Base-by-base conservation (phyloP, 176 grass and related monocot genomes). In the Alloteropsis semialata region DNA sequence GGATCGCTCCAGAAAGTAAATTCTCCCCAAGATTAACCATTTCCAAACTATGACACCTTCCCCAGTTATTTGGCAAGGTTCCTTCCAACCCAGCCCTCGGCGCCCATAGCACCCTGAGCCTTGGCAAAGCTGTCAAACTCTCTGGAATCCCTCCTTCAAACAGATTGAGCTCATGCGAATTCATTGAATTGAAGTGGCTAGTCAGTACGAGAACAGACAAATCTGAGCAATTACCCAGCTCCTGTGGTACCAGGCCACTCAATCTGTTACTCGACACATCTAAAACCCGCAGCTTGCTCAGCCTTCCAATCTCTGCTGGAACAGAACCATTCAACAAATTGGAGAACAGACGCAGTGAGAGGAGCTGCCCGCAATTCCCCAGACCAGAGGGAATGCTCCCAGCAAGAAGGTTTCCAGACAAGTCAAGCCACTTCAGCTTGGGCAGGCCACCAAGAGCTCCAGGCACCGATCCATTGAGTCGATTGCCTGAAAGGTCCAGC, bases 401-500 rank as follows among this genome's bases (percentile, higher is more conserved):
- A 0, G 70, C 19, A n/a, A 94, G 81, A 75, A 72, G 70, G 73
- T 94, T 94, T 54, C 79, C 46, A 2, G 92, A 94, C 79, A 94
- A 60, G 75, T 88, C 94, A 38, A 88, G 78, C 65, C 19, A 59
- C 76, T 83, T 83, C 13, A 95, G 57, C 43, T 61, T 88, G 46
- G 46, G 12, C 81, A 92, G 41, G 79, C 19, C 16, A 43, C 84
- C 84, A 70, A 95, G 72, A 44, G 45, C 74, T 51, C 42, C 55
- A 0, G 90, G 90, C 44, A 95, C 86, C 55, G 74, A 56, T 24
- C 90, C 82, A 28, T 14, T 51, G 67, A 95, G 76, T 17, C 30
- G 89, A 77, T 97, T 97, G 72, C 92, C 81, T 0, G 94, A 94
- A 69, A 97, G 90, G 89, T 97, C 83, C 78, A 94, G 41, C 82